Base-by-base conservation (phyloP, 2,329 filamentous ascomycete species). In the Neofusicoccum ribis region DNA sequence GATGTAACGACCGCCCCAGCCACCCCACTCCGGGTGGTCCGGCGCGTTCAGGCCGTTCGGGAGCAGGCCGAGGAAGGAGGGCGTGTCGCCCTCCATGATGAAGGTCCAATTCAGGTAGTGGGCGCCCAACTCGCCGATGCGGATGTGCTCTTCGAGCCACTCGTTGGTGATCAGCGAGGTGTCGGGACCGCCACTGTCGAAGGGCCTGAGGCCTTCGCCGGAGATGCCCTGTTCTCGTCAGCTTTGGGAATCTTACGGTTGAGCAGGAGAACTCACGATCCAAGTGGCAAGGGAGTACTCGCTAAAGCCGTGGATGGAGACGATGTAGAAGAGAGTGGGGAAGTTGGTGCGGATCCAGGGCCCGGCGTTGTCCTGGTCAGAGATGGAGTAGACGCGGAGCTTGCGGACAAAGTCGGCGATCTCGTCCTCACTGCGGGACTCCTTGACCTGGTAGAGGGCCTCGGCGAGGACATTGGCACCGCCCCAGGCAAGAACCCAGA, bases 361-460 rank as follows among this genome's bases (percentile, higher is more conserved):
- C 0, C 82, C 83, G 0, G 80, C 78, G 68, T 85, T 79, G 66
- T 85, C 83, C 68, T 85, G 83, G 68, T 85, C 84, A 11, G 82
- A 84, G 64, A 85, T 84, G 49, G 82, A 70, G 70, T 86, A 86
- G 8, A 86, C 78, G 12, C 83, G 76, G 3, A 86, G 71, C 67
- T 81, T 82, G 3, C 73, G 68, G 2, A 77, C 72, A 23, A 85
- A 74, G 0, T 64, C 65, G 0, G 74, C 71, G 1, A 78, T 72
- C 0, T 82, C 77, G 0, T 67, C 46, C 14, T 70, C 66, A 49
- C 71, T 65, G 65, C 67, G 63, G 15, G 68, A 74, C 1, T 66
- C 59, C 6, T 71, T 70, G 34, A 81, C 74, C n/a, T 80, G 70
- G 46, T 77, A 69, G 5, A 86, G 75, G 1, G 79, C 82, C 67